Evolutionary conservation across 1,284 basidiomycete species (phyloP).

Genomic region (Melampsora abietis-canadensis): DNA sequence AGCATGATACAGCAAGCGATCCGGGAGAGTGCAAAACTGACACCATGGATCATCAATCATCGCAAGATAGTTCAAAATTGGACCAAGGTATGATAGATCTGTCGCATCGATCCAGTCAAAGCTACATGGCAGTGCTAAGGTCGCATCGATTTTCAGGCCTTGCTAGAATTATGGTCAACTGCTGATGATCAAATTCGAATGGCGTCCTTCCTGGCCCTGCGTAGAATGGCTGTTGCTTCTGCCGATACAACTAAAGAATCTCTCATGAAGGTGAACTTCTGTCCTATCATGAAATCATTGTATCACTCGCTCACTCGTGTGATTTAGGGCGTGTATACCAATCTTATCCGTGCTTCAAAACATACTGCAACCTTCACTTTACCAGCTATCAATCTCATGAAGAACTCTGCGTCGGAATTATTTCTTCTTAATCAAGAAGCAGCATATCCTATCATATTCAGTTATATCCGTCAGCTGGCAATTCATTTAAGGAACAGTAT

Average conservation of each 20-base stretch:
- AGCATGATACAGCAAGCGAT: conserved; percentile 67
- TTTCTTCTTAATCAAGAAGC: conserved; percentile 74
- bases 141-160: conserved; percentile 59
- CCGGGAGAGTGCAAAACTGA: conserved; percentile 74
- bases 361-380: conserved; percentile 80
- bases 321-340: conserved; percentile 73
- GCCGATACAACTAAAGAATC: conserved; percentile 80
- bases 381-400: conserved; percentile 94
- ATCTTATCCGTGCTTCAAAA: conserved; percentile 75
- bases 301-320: not conserved
- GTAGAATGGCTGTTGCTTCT: conserved; percentile 72
- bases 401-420: conserved; percentile 90
- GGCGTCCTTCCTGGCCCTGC: conserved; percentile 79
- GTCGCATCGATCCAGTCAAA: not conserved
- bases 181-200: conserved; percentile 79
- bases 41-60: conserved; percentile 78
- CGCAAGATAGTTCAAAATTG: conserved; percentile 79
- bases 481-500: conserved; percentile 87
- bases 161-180: conserved; percentile 73
- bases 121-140: not conserved
- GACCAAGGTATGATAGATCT: conserved; percentile 64
- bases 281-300: not conserved
- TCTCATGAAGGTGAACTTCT: conserved; percentile 69
- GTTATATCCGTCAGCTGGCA: conserved; percentile 92
- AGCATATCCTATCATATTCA: conserved; percentile 88